Evolutionary conservation across 2,329 filamentous ascomycete genomes (phyloP).

Genomic region (Fusarium sp.): DNA sequence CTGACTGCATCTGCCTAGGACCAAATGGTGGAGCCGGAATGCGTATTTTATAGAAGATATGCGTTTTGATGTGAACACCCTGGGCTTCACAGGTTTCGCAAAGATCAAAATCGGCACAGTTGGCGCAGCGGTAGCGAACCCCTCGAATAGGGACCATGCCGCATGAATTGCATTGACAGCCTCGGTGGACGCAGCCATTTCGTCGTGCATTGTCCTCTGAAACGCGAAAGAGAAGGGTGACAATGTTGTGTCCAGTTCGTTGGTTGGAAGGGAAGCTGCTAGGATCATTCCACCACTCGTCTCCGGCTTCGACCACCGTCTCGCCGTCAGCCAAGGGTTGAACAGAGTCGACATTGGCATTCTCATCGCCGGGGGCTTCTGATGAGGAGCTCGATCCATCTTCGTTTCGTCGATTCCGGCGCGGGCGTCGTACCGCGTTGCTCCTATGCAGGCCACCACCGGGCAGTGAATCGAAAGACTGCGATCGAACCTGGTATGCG

Average conservation of each 20-base stretch:
- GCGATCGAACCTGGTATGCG: conserved; percentile 58
- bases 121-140: conserved; percentile 92
- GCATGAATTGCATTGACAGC: conserved; percentile 92
- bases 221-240: conserved; percentile 88
- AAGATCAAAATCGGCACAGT: conserved; percentile 95
- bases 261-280: conserved; percentile 55
- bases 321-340: conserved; percentile 53
- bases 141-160: conserved; percentile 89
- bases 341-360: conserved; percentile 49
- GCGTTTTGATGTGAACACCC: conserved; percentile 83
- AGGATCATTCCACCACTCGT: conserved; percentile 65
- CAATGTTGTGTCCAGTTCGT: conserved; percentile 79
- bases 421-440: conserved; percentile 71
- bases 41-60: conserved; percentile 96
- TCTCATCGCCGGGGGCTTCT: conserved; percentile 59
- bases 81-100: conserved; percentile 92
- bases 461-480: conserved; percentile 37
- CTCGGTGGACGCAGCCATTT: conserved; percentile 90
- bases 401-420: conserved; percentile 51
- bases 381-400: conserved; percentile 57
- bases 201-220: conserved; percentile 91
- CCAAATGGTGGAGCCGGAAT: conserved; percentile 89
- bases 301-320: conserved; percentile 55
- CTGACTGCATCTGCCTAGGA: conserved; percentile 80
- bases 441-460: conserved; percentile 67